Percentiles rank a stretch among this genome's conserved stretches.
Evolutionary conservation across 306 rosid genomes (phyloP).

Genomic region (Cucumis sativus): DNA sequence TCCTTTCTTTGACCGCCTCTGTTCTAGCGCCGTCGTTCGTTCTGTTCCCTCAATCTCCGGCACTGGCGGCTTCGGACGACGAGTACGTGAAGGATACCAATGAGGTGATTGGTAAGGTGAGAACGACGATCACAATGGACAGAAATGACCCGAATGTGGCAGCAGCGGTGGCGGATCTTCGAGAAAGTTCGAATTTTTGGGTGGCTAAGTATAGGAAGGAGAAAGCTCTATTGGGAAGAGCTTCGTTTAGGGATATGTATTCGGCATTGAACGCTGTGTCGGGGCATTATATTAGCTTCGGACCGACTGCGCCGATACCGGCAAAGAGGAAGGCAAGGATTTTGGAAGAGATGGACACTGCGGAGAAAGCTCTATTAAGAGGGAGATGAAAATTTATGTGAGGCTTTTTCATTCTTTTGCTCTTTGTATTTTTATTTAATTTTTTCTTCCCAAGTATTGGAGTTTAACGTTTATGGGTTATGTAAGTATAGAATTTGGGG

Average conservation of each 20-base stretch:
- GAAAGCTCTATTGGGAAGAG: conserved; percentile 59
- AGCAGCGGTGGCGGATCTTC: conserved; percentile 53
- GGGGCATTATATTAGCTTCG: conserved; percentile 84
- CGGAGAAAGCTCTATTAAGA: conserved; percentile 64
- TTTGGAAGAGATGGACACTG: conserved; percentile 81
- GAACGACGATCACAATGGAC: conserved; percentile 57
- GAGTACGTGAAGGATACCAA: conserved; percentile 76
- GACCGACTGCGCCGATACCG: conserved; percentile 90
- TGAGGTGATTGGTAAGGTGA: conserved; percentile 64
- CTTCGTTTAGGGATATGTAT: conserved; percentile 80
- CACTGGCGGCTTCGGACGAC: conserved; percentile 50
- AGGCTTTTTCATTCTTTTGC: background rate
- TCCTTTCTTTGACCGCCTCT: conserved; percentile 38
- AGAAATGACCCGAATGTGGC: conserved; percentile 70
- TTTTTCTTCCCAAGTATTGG: background rate
- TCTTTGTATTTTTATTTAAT: background rate
- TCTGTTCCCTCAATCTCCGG: conserved; percentile 23
- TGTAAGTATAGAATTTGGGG: background rate
- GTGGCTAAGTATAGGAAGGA: conserved; percentile 91
- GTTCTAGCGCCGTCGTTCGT: conserved; percentile 25
- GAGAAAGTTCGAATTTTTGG: conserved; percentile 76
- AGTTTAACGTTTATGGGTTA: background rate
- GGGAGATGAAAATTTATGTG: conserved; percentile 37
- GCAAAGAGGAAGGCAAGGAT: conserved; percentile 66
- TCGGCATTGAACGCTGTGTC: conserved; percentile 90